phyloP scores from a whole-genome alignment of 495 filamentous ascomycete genomes.

The Aspergillus coremiiformis region DNA sequence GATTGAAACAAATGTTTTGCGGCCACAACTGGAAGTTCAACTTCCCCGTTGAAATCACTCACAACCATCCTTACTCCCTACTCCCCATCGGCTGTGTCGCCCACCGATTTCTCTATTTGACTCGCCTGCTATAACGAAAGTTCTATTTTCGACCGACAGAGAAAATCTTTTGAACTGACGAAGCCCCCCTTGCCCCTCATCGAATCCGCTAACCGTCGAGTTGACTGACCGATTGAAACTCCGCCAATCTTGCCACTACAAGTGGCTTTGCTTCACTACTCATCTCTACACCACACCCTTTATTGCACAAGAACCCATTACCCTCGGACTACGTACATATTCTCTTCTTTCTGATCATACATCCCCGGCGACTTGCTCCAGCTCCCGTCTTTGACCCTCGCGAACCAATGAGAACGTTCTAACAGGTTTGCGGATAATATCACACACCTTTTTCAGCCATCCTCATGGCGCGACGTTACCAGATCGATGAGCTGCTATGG shows the following conservation, averaged over 20 bases:
- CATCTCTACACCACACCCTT: neutral
- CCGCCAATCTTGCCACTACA: slow-evolving; percentile 27
- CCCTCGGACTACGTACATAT: neutral
- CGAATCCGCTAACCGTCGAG: slow-evolving; percentile 10
- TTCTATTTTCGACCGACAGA: neutral
- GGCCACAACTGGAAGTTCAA: neutral
- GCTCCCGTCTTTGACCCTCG: neutral
- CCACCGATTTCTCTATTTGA: neutral
- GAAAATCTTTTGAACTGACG: neutral
- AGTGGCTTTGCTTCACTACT: neutral
- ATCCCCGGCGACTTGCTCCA: neutral
- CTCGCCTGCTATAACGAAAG: neutral
- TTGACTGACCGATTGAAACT: slow-evolving; percentile 24
- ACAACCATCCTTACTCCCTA: neutral
- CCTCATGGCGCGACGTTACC: slow-evolving; percentile 60
- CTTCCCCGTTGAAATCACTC: neutral
- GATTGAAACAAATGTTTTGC: neutral
- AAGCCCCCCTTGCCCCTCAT: slow-evolving; percentile 15
- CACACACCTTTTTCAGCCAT: slow-evolving; percentile 25
- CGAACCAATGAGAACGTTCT: slow-evolving; percentile 31
- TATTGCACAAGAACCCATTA: neutral
- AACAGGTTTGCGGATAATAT: slow-evolving; percentile 20
- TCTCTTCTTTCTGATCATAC: neutral
- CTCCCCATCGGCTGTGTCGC: neutral
- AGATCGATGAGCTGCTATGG: slow-evolving; percentile 65